Percentiles rank a stretch among this genome's conserved stretches.
These are phyloP conservation scores for Thalia dealbata DNA, from an alignment of 176 grass and related monocot species.

Conservation along the genomic window DNA sequence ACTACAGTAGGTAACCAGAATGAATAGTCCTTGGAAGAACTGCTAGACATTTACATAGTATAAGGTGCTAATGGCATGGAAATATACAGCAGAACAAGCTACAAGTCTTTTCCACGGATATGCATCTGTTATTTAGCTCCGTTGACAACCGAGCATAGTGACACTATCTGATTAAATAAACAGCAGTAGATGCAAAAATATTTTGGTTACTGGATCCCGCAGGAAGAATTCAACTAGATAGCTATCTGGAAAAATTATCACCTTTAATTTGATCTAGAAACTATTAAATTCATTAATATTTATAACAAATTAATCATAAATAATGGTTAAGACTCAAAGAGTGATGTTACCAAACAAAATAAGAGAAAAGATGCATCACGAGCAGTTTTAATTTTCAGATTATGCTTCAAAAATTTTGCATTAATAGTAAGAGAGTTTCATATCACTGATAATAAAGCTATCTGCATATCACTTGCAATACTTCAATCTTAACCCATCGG, in stretches of 20 bases:
- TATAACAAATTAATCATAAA: not conserved
- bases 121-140: not conserved
- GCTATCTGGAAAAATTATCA: not conserved
- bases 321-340: not conserved
- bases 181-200: not conserved
- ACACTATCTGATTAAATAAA: not conserved
- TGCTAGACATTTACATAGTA: too few relatives aligned
- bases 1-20: too few relatives aligned
- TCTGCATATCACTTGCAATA: not conserved
- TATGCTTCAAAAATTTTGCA: not conserved
- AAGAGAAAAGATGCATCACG: not conserved
- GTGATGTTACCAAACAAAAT: not conserved
- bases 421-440: not conserved
- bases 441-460: not conserved
- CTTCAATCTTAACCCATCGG: not conserved
- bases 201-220: not conserved
- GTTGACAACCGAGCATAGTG: not conserved
- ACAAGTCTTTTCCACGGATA: too few relatives aligned
- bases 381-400: not conserved
- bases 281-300: not conserved
- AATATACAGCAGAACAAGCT: too few relatives aligned
- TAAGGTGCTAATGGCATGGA: too few relatives aligned
- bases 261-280: not conserved
- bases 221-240: not conserved
- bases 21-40: too few relatives aligned